Percentiles rank a stretch among this genome's conserved stretches.
Conservation (phyloP, 148 eudicot genomes). For the Rhododendron molle region DNA sequence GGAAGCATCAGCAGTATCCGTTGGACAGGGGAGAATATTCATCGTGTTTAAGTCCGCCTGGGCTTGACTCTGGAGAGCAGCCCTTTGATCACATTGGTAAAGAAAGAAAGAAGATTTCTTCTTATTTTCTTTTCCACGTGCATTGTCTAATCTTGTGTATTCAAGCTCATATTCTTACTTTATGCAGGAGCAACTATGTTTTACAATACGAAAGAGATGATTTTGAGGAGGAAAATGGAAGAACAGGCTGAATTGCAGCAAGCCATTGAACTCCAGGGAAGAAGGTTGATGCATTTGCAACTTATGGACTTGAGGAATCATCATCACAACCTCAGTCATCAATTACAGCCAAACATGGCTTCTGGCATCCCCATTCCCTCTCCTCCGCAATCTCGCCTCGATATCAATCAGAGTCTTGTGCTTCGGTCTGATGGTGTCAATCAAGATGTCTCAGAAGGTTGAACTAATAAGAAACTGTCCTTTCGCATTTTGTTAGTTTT, state of each 20-base stretch:
- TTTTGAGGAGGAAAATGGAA: constrained; percentile 68
- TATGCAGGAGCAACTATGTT: constrained; percentile 65
- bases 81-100: constrained; percentile 65
- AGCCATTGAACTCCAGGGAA: constrained; percentile 73
- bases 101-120: neutral
- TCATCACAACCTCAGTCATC: constrained; percentile 23
- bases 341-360: constrained; percentile 30
- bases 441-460: constrained; percentile 52
- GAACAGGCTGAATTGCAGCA: constrained; percentile 74
- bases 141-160: neutral
- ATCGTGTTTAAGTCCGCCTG: constrained; percentile 64
- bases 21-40: constrained; percentile 64
- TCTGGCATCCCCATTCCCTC: constrained; percentile 25
- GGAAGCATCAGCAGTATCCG: constrained; percentile 40
- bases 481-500: neutral
- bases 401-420: constrained; percentile 19
- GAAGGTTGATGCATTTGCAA: constrained; percentile 77
- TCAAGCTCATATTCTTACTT: neutral
- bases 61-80: constrained; percentile 58
- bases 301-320: constrained; percentile 59
- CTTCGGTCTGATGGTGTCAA: constrained; percentile 22
- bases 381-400: constrained; percentile 21
- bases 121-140: neutral
- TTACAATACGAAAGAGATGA: constrained; percentile 53
- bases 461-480: neutral